Evolutionary conservation across 2,329 filamentous ascomycete genomes (phyloP), one percentile per base, ranked within the genome.

Genomic region (Colletotrichum coccodes): DNA sequence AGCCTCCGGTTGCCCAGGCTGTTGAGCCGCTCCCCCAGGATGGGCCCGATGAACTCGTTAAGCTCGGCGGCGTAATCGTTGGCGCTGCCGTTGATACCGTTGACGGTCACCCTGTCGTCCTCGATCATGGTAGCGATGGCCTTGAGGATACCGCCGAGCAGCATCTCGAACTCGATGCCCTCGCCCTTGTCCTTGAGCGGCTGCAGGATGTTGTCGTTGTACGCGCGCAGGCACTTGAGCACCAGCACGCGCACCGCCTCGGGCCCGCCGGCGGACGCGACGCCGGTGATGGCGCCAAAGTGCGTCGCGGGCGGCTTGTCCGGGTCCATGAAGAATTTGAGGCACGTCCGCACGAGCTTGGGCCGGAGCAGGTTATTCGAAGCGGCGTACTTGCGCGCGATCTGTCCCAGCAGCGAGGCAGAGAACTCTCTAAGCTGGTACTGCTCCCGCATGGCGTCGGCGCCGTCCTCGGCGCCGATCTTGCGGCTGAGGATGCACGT

Each of bases 251-350:
- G 85, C 40, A 90, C 84, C 8, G 86, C 85, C 74, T 89, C 87
- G 26, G 86, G 82, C 0, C 87, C 94, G 30, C 94, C 94, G 28
- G 97, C 91, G 1, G 91, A 90, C 2, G 91, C 86, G 3, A 99
- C 84, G 1, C 95, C 95, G 34, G 91, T 88, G 26, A 99, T 87
- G 7, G 95, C 94, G 50, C 96, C 96, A 77, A 96, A 99, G 75
- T 97, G 93, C 1, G 95, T 92, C 2, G 93, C 90, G 0, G 94
- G 88, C 0, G 94, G 91, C 76, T 95, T 94, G 49, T 91, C 90
- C 0, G 94, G 93, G 75, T 98, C 95, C 34, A 99, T 87, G 79
- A 98, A 95, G 75, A 92, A 91, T 81, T 97, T 97, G 38, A 98
- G 87, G 76, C 94, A 98, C 0, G 95, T 96, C n/a, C 96, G 89